Evolutionary conservation across 164 flowering plant species (phyloP), one percentile per base, ranked within the genome.

Genomic region (Stephania cephalantha): DNA sequence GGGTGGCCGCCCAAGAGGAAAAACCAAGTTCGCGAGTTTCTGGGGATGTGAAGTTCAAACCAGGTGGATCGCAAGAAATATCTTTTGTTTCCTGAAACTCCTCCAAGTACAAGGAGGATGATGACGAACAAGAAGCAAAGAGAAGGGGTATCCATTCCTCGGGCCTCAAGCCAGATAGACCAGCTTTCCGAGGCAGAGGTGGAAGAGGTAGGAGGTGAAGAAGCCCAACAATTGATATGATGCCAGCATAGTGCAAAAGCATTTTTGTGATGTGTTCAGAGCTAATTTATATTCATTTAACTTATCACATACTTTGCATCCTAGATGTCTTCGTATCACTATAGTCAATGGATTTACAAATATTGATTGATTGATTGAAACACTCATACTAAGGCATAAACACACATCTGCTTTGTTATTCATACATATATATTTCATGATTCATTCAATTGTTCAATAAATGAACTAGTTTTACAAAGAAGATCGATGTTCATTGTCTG

Each of bases 51-150:
- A 93, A 91, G 82, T 69, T 84, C 20, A 95, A 97, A 25, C 87
- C 85, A 0, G 98, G 99, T 31, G 99, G 98, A 10, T 91, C 98
- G 11, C 84, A 97, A 22, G 97, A 93, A 80, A 88, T 95, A 30
- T 85, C 97, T 9, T 95, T 93, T 74, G 65, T 79, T 9, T 65
- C 96, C 9, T 85, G 81, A 81, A 91, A 86, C 79, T 83, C 85
- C 64, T 87, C 87, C 29, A 89, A 78, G 78, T 86, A 87, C 83
- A 77, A 67, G 70, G 91, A 86, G 67, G 88, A 90, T 48, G 91
- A 86, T 1, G 94, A 85, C 31, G 73, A 74, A 18, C 77, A 77
- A 8, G 84, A 71, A 69, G 82, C 70, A 53, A 91, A 85, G 81
- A 91, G 88, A 79, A 85, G 98, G 74, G 97, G 99, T 12, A 80